A percentile compares a stretch with the other conserved stretches of the same genome.
These are phyloP conservation scores for Marasmius tenuissimus DNA, from an alignment of 1,284 basidiomycete genomes.

Conservation along the genomic window DNA sequence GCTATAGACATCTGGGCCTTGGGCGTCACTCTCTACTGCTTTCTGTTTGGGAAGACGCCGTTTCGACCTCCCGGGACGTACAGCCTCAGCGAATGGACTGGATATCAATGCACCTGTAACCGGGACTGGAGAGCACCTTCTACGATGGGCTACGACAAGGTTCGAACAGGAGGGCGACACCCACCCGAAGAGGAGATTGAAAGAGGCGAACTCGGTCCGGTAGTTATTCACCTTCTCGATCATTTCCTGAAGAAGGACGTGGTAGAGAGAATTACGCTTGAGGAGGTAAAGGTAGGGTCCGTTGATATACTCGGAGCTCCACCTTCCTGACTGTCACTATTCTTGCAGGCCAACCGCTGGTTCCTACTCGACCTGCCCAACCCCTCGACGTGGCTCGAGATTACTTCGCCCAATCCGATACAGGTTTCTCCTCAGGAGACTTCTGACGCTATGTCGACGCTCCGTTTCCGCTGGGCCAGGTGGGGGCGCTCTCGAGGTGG, in stretches of 20 bases:
- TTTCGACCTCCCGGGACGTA: conserved; percentile 45
- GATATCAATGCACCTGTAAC: conserved; percentile 85
- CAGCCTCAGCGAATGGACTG: conserved; percentile 65
- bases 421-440: conserved; percentile 81
- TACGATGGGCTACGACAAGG: conserved; percentile 73
- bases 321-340: background rate
- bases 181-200: conserved; percentile 22
- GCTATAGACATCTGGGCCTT: conserved; percentile 99
- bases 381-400: conserved; percentile 75
- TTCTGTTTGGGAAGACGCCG: conserved; percentile 85
- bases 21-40: conserved; percentile 95
- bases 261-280: conserved; percentile 75
- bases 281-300: conserved; percentile 78
- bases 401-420: conserved; percentile 57
- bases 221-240: conserved; percentile 72
- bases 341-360: conserved; percentile 65
- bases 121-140: conserved; percentile 74
- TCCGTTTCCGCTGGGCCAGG: conserved; percentile 49
- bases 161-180: conserved; percentile 62
- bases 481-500: background rate
- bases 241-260: conserved; percentile 85
- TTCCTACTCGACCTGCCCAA: conserved; percentile 74
- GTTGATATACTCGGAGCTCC: background rate
- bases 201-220: conserved; percentile 1
- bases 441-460: conserved; percentile 67